A percentile compares a stretch with the other conserved stretches of the same genome.
Conservation (phyloP, 1,284 basidiomycete genomes). For the Trichosporon faecale region DNA sequence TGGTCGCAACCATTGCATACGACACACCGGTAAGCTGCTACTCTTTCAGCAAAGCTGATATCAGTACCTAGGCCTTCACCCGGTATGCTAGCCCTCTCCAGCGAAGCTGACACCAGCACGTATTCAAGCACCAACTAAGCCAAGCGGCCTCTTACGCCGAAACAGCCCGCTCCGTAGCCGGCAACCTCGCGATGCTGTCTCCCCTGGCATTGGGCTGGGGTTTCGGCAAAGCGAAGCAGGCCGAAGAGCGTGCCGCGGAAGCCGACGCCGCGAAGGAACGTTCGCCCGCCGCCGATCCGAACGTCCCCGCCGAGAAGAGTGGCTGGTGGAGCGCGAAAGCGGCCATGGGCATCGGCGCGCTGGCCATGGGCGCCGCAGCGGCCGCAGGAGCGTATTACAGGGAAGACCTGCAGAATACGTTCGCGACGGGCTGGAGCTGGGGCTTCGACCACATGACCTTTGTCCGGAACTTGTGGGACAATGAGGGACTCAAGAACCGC, state of each 20-base stretch:
- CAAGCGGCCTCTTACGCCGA: conserved; percentile 72
- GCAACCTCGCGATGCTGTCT: conserved; percentile 58
- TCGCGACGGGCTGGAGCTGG: conserved; percentile 70
- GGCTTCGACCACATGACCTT: conserved; percentile 87
- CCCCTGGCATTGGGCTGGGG: conserved; percentile 55
- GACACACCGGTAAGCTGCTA: conserved; percentile 70
- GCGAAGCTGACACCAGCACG: conserved; percentile 33
- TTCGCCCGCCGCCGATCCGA: not conserved
- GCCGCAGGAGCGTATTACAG: conserved; percentile 79
- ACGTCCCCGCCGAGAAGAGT: not conserved
- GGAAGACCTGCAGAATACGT: conserved; percentile 52
- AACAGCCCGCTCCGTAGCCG: conserved; percentile 59
- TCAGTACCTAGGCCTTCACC: conserved; percentile 82
- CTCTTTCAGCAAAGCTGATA: not conserved
- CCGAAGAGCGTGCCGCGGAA: conserved; percentile 1
- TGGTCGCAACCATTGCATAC: conserved; percentile 58
- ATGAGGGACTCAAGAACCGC: conserved; percentile 62
- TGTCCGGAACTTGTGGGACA: conserved; percentile 83
- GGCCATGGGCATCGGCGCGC: conserved; percentile 57
- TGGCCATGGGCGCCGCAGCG: conserved; percentile 72
- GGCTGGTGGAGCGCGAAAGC: conserved; percentile 27
- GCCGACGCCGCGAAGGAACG: not conserved
- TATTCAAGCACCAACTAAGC: conserved; percentile 68
- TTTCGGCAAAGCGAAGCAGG: conserved; percentile 34
- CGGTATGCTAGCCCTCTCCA: conserved; percentile 49